Conservation (phyloP, 106 monocot genomes). For the Phalaenopsis equestris region DNA sequence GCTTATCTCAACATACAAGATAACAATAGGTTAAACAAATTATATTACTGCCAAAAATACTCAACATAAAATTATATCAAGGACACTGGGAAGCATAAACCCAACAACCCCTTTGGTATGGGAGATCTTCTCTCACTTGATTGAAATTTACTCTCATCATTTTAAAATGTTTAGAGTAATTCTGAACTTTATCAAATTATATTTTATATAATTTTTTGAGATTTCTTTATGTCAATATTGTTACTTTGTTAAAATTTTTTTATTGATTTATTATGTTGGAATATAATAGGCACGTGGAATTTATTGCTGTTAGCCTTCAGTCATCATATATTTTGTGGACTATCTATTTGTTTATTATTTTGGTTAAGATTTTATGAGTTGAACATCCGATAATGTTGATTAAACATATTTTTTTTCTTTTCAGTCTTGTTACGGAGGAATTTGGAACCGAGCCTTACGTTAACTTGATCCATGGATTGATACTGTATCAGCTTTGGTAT, state of each 20-base stretch:
- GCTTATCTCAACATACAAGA: too few relatives aligned
- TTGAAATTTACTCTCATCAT: too few relatives aligned
- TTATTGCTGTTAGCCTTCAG: background rate
- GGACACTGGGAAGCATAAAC: too few relatives aligned
- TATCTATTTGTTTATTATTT: background rate
- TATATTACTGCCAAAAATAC: too few relatives aligned
- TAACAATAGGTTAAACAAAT: too few relatives aligned
- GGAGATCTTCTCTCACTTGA: too few relatives aligned
- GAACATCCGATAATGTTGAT: background rate
- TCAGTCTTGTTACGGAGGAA: slow-evolving; percentile 49
- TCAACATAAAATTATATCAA: too few relatives aligned
- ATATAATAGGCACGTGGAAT: background rate
- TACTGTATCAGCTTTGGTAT: slow-evolving; percentile 68
- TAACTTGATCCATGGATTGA: slow-evolving; percentile 59
- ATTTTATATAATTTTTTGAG: background rate
- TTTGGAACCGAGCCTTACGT: slow-evolving; percentile 33
- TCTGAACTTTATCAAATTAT: background rate
- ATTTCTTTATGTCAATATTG: background rate
- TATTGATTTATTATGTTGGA: background rate
- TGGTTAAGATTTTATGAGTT: background rate
- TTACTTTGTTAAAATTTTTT: background rate
- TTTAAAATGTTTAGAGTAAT: too few relatives aligned
- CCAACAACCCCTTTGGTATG: too few relatives aligned
- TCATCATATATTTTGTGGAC: background rate
- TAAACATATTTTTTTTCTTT: slow-evolving; percentile 8